phyloP scores from a whole-genome alignment of 129 eudicot genomes.

The Lactuca sativa region DNA sequence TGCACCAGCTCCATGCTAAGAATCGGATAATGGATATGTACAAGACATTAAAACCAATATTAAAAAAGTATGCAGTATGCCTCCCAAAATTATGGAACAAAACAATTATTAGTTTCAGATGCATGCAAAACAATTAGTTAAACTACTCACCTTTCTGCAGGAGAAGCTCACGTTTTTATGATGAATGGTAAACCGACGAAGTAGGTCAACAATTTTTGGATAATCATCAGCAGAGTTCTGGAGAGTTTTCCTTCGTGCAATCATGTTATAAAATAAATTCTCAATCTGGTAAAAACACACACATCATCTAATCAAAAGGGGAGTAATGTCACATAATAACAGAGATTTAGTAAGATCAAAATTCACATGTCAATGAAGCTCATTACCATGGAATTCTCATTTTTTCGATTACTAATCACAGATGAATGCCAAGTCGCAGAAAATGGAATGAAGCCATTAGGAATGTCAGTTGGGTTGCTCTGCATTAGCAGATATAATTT shows the following conservation, averaged over 20 bases:
- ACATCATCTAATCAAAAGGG: slow-evolving; percentile 13
- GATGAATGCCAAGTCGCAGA: too few species aligned
- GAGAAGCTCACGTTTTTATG: slow-evolving; percentile 79
- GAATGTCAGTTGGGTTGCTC: too few species aligned
- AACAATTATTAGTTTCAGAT: too few species aligned
- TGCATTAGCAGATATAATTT: too few species aligned
- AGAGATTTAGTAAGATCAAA: too few species aligned
- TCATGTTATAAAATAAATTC: slow-evolving; percentile 89
- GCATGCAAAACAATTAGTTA: too few species aligned
- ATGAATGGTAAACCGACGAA: slow-evolving; percentile 92
- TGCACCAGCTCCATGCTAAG: slow-evolving; percentile 86
- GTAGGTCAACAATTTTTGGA: slow-evolving; percentile 81
- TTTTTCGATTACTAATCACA: too few species aligned
- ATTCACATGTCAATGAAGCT: too few species aligned
- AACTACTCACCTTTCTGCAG: slow-evolving; percentile 79
- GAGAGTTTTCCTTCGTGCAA: slow-evolving; percentile 86
- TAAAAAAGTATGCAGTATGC: background rate
- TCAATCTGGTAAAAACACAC: slow-evolving; percentile 55
- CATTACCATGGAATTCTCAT: too few species aligned
- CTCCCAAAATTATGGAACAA: slow-evolving; percentile 3
- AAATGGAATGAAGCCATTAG: too few species aligned
- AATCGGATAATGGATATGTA: slow-evolving; percentile 1
- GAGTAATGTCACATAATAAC: background rate
- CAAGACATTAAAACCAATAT: slow-evolving; percentile 5
- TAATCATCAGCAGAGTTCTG: slow-evolving; percentile 93